Base-by-base conservation (phyloP, 2,329 filamentous ascomycete species). In the Kalmusia sp. region DNA sequence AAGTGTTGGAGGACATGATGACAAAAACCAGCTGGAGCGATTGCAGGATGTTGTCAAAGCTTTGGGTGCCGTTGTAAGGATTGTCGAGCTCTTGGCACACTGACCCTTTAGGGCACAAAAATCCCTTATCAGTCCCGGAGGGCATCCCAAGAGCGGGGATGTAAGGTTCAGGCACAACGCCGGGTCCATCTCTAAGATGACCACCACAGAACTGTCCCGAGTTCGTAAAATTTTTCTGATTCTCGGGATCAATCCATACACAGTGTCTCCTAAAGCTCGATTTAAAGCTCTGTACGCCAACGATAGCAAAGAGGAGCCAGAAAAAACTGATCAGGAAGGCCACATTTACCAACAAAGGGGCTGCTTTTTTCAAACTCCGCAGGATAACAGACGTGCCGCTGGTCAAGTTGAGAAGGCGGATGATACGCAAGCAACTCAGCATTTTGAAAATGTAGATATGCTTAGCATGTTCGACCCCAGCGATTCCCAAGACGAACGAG, bases 1-100 rank as follows among this genome's bases (percentile, higher is more conserved):
- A 99, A 0, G 95, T 99, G 72, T 99, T 99, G 43, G 92, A 93
- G 66, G 92, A 96, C 91, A 99, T 99, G 69, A 99, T 89, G 46
- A 99, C 92, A 69, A 99, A 99, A 2, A 99, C 93, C 52, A 98
- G 80, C 76, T 99, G 92, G 47, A 98, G 78, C 0, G 93, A 97
- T 59, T 98, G 88, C 25, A 91, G 77, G 34, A 99, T 96, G 70
- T 98, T 93, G 78, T 99, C 95, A 69, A 98, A 99, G 72, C 89
- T 96, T 65, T 97, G 84, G 0, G 95, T 99, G 46, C 86, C 87
- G 64, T 91, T 91, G 72, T 85, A 92, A 0, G 95, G 95, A 66
- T 90, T 96, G 2, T 77, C 68, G 54, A 88, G 86, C 74, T 96
- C 86, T 15, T 97, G 81, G 68, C 95, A 99, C 3, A 90, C 76